Conservation (phyloP, 2,329 filamentous ascomycete genomes). For the Fusarium robinianum region DNA sequence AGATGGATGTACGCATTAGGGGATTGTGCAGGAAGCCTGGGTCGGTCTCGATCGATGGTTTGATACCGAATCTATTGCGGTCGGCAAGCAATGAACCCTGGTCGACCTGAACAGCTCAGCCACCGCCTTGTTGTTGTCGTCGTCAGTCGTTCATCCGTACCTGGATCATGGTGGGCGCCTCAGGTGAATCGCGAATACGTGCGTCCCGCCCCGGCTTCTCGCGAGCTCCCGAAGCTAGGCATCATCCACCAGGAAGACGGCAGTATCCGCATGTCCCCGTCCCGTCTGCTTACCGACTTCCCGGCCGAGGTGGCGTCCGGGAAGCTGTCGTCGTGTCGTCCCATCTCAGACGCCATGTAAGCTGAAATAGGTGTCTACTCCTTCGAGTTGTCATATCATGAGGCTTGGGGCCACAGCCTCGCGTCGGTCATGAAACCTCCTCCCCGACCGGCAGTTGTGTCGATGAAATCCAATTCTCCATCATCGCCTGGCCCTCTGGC, state of each 20-base stretch:
- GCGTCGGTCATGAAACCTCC: conserved; percentile 40
- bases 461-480: conserved; percentile 84
- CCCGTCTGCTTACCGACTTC: conserved; percentile 23
- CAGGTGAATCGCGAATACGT: conserved; percentile 2
- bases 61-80: conserved; percentile 6
- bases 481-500: conserved; percentile 65
- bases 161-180: too few species aligned
- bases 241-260: conserved; percentile 24
- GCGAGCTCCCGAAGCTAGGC: conserved; percentile 13
- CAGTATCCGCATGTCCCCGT: conserved; percentile 31
- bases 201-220: conserved; percentile 12
- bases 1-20: too few species aligned
- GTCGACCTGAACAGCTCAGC: conserved; percentile 5
- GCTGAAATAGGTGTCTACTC: conserved; percentile 19
- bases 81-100: background rate
- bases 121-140: too few species aligned
- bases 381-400: conserved; percentile 12
- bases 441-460: conserved; percentile 65
- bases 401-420: too few species aligned
- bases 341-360: conserved; percentile 15
- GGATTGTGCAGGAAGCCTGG: too few species aligned
- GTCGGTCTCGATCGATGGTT: background rate
- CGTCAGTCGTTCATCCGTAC: too few species aligned
- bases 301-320: conserved; percentile 16
- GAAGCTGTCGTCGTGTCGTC: conserved; percentile 21